phyloP scores from a whole-genome alignment of 179 eudicot genomes.

The Silene vulgaris region DNA sequence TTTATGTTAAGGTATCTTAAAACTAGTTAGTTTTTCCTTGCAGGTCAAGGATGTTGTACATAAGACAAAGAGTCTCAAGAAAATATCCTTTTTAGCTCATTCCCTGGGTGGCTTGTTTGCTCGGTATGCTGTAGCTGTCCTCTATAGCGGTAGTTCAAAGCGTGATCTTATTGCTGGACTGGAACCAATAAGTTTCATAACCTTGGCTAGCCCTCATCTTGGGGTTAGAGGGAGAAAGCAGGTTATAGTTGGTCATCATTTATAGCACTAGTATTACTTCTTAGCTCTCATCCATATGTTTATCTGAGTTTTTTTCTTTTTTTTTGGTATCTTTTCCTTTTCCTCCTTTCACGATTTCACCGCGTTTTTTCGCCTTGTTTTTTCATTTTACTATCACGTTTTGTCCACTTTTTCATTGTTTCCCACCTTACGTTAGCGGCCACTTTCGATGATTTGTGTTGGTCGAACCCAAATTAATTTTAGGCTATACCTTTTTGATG shows the following conservation, averaged over 20 bases:
- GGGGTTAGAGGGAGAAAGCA: conserved; percentile 96
- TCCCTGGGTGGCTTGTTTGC: conserved; percentile 97
- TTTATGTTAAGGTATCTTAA: neutral
- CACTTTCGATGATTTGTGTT: neutral
- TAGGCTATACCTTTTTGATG: neutral
- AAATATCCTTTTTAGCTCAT: conserved; percentile 91
- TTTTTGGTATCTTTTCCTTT: neutral
- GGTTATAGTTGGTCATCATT: conserved; percentile 35
- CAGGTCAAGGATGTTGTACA: conserved; percentile 77
- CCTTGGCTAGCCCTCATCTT: conserved; percentile 97
- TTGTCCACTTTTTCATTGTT: neutral
- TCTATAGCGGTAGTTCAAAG: conserved; percentile 42
- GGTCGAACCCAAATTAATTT: neutral
- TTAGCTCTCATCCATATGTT: neutral
- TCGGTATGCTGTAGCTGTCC: conserved; percentile 75
- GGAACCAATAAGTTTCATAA: conserved; percentile 82
- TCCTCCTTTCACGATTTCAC: neutral
- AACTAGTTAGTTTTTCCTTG: neutral
- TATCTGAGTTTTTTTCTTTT: neutral
- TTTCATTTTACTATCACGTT: neutral
- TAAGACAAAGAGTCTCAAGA: conserved; percentile 63
- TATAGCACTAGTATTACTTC: neutral
- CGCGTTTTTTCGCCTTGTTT: neutral
- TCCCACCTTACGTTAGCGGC: neutral
- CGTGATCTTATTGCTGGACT: conserved; percentile 66